A percentile compares a stretch with the other conserved stretches of the same genome.
These are phyloP conservation scores for Microthlaspi erraticum DNA, from an alignment of 345 rosid species.

Conservation along the genomic window DNA sequence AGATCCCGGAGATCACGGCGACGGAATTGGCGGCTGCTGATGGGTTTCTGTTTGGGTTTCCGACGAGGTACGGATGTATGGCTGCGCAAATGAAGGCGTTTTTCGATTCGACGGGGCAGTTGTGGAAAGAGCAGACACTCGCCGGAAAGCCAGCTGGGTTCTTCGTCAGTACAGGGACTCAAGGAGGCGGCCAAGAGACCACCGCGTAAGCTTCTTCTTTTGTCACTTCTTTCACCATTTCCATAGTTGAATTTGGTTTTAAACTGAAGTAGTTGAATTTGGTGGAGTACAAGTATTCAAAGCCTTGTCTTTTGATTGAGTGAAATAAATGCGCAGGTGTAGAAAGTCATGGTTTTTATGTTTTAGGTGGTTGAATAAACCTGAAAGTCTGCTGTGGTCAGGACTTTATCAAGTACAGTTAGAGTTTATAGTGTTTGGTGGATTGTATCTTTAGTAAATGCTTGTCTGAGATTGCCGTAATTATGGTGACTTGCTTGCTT, in stretches of 20 bases:
- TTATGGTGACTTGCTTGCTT: slow-evolving; percentile 3
- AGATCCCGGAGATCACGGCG: slow-evolving; percentile 59
- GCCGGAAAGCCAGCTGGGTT: slow-evolving; percentile 90
- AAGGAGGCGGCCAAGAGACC: slow-evolving; percentile 94
- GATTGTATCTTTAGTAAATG: not conserved
- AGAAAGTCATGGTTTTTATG: not conserved
- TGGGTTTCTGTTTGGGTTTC: slow-evolving; percentile 73
- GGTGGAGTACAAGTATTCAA: slow-evolving; percentile 13
- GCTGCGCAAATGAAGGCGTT: slow-evolving; percentile 87
- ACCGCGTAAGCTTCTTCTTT: slow-evolving; percentile 58
- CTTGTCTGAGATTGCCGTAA: not conserved
- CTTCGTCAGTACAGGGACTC: slow-evolving; percentile 83
- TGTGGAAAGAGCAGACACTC: slow-evolving; percentile 74
- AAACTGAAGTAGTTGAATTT: not conserved
- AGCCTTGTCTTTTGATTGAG: slow-evolving; percentile 6
- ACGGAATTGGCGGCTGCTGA: slow-evolving; percentile 63
- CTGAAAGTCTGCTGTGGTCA: slow-evolving; percentile 20
- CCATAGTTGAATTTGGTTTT: not conserved
- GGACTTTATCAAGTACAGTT: slow-evolving; percentile 11
- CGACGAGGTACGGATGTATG: slow-evolving; percentile 83
- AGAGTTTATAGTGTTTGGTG: not conserved
- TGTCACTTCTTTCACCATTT: not conserved
- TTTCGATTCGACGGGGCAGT: slow-evolving; percentile 63
- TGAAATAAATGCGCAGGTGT: slow-evolving; percentile 26
- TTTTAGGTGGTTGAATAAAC: slow-evolving; percentile 14